Conservation (phyloP, 352 stramenopile genomes). For the Pythium aristosporum region DNA sequence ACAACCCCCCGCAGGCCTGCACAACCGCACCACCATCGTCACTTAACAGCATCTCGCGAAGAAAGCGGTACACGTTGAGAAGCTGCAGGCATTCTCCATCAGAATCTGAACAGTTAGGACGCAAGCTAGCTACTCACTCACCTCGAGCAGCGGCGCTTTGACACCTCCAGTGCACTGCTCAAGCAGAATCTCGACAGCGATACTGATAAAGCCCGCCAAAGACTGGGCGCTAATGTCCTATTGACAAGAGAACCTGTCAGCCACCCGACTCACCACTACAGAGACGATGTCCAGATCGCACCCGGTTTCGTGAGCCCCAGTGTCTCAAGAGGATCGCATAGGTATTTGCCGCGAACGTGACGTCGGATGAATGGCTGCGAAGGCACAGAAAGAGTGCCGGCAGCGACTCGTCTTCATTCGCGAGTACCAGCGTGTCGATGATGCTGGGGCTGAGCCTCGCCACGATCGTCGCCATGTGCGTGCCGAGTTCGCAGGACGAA, state of each 20-base stretch:
- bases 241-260: not conserved
- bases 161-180: not conserved
- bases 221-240: conserved; percentile 36
- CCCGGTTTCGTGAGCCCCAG: conserved; percentile 31
- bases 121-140: not conserved
- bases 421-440: conserved; percentile 44
- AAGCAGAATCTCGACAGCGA: conserved; percentile 49
- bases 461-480: conserved; percentile 48
- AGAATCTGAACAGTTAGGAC: not conserved
- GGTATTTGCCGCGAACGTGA: conserved; percentile 49
- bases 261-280: not conserved
- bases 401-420: conserved; percentile 50
- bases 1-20: conserved; percentile 45
- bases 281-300: not conserved
- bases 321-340: conserved; percentile 60
- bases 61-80: conserved; percentile 62
- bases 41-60: conserved; percentile 52
- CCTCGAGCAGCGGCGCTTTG: conserved; percentile 1
- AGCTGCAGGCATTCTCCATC: conserved; percentile 24
- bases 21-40: conserved; percentile 51
- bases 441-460: conserved; percentile 36
- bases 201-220: conserved; percentile 59
- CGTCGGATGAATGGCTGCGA: conserved; percentile 41
- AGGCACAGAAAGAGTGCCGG: conserved; percentile 70
- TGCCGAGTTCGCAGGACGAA: conserved; percentile 34